Percentiles rank a stretch among this genome's conserved stretches.
These are phyloP conservation scores for Marasmius oreades DNA, from an alignment of 1,284 basidiomycete genomes.

Conservation along the genomic window DNA sequence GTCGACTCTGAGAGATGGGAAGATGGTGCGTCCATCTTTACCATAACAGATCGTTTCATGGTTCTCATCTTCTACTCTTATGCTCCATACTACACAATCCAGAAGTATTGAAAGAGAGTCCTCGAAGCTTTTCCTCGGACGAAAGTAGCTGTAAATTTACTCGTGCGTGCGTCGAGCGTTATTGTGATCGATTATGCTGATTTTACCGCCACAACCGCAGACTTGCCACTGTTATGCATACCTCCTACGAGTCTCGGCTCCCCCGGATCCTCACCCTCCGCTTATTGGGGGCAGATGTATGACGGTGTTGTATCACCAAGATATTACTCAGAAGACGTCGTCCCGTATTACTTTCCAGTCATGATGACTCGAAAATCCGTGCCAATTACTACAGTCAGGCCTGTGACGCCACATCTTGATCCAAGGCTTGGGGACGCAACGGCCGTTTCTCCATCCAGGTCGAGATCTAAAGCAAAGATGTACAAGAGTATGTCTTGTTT, in stretches of 20 bases:
- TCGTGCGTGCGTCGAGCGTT: not conserved
- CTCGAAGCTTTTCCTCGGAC: not conserved
- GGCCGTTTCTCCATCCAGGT: no score
- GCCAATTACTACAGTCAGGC: not conserved
- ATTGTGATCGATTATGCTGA: not conserved
- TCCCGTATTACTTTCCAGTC: not conserved
- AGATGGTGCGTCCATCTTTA: conserved; percentile 1
- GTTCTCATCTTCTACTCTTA: no score
- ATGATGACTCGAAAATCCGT: not conserved
- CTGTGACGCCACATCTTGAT: not conserved
- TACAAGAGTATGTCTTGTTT: conserved; percentile 37
- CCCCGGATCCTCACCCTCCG: not conserved
- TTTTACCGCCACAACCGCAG: not conserved
- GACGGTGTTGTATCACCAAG: not conserved
- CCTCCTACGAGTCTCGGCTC: no score
- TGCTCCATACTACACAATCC: no score
- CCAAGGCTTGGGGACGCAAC: no score
- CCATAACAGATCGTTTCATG: no score
- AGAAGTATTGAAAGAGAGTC: not conserved
- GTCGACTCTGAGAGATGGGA: conserved; percentile 18
- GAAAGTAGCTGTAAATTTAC: not conserved
- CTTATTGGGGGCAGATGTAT: not conserved
- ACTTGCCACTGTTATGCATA: not conserved
- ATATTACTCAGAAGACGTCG: not conserved
- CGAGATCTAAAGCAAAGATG: conserved; percentile 18